Conservation (phyloP, 768 basidiomycete genomes). For the Pleurotus ostreatus region DNA sequence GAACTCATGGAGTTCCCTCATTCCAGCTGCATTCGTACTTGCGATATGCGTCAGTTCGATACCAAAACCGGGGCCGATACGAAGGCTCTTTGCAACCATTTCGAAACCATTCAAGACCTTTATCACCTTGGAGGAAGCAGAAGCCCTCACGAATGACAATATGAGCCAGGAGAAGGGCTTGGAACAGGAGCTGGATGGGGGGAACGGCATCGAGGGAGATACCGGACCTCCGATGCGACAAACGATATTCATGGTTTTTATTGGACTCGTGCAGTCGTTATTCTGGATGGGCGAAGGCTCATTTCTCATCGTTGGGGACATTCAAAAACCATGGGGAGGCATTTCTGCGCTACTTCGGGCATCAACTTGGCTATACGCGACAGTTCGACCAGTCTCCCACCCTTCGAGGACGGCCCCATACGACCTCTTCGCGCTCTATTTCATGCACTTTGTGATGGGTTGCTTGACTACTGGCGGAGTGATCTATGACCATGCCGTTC, state of each 20-base stretch:
- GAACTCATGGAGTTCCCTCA: slow-evolving; percentile 45
- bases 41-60: slow-evolving; percentile 32
- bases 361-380: slow-evolving; percentile 63
- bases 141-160: slow-evolving; percentile 33
- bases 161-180: slow-evolving; percentile 14
- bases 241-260: slow-evolving; percentile 48
- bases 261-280: slow-evolving; percentile 54
- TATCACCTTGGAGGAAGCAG: slow-evolving; percentile 53
- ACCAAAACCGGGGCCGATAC: slow-evolving; percentile 23
- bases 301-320: slow-evolving; percentile 41
- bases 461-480: slow-evolving; percentile 49
- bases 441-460: slow-evolving; percentile 40
- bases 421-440: slow-evolving; percentile 60
- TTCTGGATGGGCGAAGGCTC: slow-evolving; percentile 59
- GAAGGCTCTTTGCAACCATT: slow-evolving; percentile 20
- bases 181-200: slow-evolving; percentile 18
- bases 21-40: slow-evolving; percentile 44
- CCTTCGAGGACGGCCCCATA: slow-evolving; percentile 56
- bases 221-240: slow-evolving; percentile 51
- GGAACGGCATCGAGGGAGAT: slow-evolving; percentile 15
- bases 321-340: slow-evolving; percentile 26
- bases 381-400: slow-evolving; percentile 47
- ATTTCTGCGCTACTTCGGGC: slow-evolving; percentile 45
- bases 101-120: slow-evolving; percentile 34
- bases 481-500: slow-evolving; percentile 45